Conservation (phyloP, 2,329 filamentous ascomycete genomes). For the Pseudogymnoascus pannorum region DNA sequence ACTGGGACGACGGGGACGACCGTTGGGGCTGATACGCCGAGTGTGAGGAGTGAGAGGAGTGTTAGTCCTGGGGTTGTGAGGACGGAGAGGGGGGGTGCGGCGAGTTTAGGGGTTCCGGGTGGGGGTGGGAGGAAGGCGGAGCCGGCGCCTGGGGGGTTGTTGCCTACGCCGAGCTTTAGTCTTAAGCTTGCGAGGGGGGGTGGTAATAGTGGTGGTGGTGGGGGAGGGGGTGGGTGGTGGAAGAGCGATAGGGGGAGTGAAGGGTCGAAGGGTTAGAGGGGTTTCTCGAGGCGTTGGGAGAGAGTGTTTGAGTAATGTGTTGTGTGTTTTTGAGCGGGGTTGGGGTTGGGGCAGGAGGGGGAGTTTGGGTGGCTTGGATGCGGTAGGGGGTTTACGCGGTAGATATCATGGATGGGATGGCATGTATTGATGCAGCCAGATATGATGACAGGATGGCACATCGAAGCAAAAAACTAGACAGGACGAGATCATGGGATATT, state of each 20-base stretch:
- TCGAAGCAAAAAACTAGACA: background rate
- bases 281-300: background rate
- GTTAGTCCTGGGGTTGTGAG: background rate
- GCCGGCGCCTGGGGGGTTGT: background rate
- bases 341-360: background rate
- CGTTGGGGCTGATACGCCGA: background rate
- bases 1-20: background rate
- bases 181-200: background rate
- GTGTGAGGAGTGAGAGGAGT: background rate
- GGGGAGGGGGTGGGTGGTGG: background rate
- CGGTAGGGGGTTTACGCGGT: background rate
- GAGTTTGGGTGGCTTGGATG: background rate
- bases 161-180: slow-evolving; percentile 1
- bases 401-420: background rate
- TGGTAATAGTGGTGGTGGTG: background rate
- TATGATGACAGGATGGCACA: slow-evolving; percentile 7
- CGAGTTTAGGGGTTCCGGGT: background rate
- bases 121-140: background rate
- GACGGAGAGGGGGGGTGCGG: background rate
- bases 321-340: background rate
- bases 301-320: background rate
- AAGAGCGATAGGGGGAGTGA: background rate
- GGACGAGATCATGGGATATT: background rate
- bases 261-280: background rate
- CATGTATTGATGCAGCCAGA: background rate